A percentile compares a stretch with the other conserved stretches of the same genome.
These are phyloP conservation scores for Raddia distichophylla DNA, from an alignment of 176 grass and related monocot species.

Conservation along the genomic window DNA sequence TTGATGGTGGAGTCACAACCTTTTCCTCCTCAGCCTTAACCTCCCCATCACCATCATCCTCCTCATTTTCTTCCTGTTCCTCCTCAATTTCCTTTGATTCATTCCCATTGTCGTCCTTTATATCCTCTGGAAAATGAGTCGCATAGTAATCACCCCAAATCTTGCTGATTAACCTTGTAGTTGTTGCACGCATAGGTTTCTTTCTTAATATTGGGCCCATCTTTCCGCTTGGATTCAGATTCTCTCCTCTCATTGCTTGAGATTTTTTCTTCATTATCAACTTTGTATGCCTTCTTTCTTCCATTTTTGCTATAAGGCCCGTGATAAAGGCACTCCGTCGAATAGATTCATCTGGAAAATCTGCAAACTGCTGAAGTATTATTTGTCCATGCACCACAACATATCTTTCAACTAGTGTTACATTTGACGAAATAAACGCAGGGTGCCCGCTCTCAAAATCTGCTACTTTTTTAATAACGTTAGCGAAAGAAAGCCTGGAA, in stretches of 20 bases:
- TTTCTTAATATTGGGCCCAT: constrained; percentile 45
- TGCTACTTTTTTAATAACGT: constrained; percentile 66
- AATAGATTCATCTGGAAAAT: constrained; percentile 60
- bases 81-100: constrained; percentile 57
- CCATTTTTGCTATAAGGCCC: constrained; percentile 61
- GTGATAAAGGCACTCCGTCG: constrained; percentile 55
- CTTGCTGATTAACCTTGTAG: constrained; percentile 68
- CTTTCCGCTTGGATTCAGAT: constrained; percentile 69
- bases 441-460: constrained; percentile 47
- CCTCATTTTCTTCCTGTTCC: constrained; percentile 62
- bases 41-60: constrained; percentile 64
- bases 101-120: constrained; percentile 41
- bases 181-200: constrained; percentile 84
- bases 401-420: constrained; percentile 54
- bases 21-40: constrained; percentile 38
- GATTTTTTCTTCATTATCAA: constrained; percentile 69
- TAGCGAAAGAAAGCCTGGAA: constrained; percentile 61
- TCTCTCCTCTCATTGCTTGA: constrained; percentile 46
- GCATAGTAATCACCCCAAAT: constrained; percentile 78
- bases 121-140: constrained; percentile 63
- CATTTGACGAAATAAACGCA: constrained; percentile 57
- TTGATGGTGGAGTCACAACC: constrained; percentile 14
- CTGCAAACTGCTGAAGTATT: constrained; percentile 73
- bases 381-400: constrained; percentile 83
- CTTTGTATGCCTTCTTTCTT: constrained; percentile 68